Evolutionary conservation across 2,329 filamentous ascomycete species (phyloP).

Genomic region (Alternaria sp.): DNA sequence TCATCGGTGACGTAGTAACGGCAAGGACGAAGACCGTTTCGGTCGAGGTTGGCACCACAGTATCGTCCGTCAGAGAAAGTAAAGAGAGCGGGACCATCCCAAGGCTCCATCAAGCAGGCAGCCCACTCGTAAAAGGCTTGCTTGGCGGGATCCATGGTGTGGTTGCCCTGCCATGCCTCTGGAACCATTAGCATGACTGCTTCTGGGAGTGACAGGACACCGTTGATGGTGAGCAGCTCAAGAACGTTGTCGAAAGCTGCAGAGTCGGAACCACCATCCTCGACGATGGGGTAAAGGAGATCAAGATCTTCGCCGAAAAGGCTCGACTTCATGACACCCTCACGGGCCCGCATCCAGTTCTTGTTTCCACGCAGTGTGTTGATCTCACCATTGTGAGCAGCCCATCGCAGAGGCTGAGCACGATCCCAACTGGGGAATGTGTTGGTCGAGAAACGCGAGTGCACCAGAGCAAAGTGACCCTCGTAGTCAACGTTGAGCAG

Average conservation of each 20-base stretch:
- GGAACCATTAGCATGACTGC: constrained; percentile 99
- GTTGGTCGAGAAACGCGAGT: constrained; percentile 97
- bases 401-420: constrained; percentile 94
- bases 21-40: constrained; percentile 93
- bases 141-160: constrained; percentile 90
- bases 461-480: constrained; percentile 94
- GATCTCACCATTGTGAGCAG: constrained; percentile 98
- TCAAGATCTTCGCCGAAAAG: constrained; percentile 94
- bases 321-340: constrained; percentile 92
- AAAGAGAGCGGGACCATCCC: constrained; percentile 96
- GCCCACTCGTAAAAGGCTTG: constrained; percentile 99
- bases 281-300: constrained; percentile 89
- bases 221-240: constrained; percentile 92
- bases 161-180: constrained; percentile 96
- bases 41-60: constrained; percentile 95
- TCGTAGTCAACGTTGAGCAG: constrained; percentile 96
- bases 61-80: constrained; percentile 96
- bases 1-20: constrained; percentile 97
- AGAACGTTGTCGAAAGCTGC: constrained; percentile 97
- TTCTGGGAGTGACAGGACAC: constrained; percentile 91
- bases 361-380: constrained; percentile 98
- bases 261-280: constrained; percentile 95
- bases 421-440: constrained; percentile 99
- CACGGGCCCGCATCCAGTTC: constrained; percentile 98
- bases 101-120: constrained; percentile 98